Evolutionary conservation across 805 yeast species (phyloP).

Genomic region (Grigorovia yakushimaensis): DNA sequence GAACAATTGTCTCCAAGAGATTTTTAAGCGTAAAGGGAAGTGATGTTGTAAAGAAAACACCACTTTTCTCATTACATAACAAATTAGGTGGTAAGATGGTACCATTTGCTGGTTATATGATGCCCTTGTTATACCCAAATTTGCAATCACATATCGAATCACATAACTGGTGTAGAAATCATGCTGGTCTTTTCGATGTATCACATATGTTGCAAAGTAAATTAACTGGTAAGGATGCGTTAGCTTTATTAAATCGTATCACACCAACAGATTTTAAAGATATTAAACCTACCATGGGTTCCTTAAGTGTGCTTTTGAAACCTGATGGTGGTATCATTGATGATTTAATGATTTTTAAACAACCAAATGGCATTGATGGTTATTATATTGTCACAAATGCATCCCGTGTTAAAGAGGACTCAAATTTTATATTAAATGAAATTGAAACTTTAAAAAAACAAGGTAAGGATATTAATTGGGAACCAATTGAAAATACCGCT

Average conservation of each 20-base stretch:
- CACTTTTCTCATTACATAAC: slow-evolving; percentile 72
- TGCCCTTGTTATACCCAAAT: slow-evolving; percentile 78
- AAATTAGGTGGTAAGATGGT: slow-evolving; percentile 82
- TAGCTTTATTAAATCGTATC: slow-evolving; percentile 58
- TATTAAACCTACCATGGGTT: slow-evolving; percentile 50
- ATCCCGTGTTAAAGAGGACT: slow-evolving; percentile 80
- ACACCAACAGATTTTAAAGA: slow-evolving; percentile 79
- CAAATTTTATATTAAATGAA: slow-evolving; percentile 50
- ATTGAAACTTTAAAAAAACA: slow-evolving; percentile 26
- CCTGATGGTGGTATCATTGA: slow-evolving; percentile 88
- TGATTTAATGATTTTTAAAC: slow-evolving; percentile 84
- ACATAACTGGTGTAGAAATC: slow-evolving; percentile 83
- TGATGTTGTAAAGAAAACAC: slow-evolving; percentile 45
- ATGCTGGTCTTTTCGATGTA: slow-evolving; percentile 90
- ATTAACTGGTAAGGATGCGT: slow-evolving; percentile 58
- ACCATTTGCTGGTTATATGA: slow-evolving; percentile 90
- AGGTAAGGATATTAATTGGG: slow-evolving; percentile 24
- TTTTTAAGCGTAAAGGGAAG: slow-evolving; percentile 8
- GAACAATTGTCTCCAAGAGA: background rate
- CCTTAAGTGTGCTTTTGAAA: slow-evolving; percentile 66
- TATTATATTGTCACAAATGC: slow-evolving; percentile 94
- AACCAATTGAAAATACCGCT: slow-evolving; percentile 52
- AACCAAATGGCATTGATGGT: slow-evolving; percentile 37
- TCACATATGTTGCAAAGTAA: slow-evolving; percentile 95
- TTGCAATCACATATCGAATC: slow-evolving; percentile 86